Evolutionary conservation across 75 land plant species (phyloP), one percentile per base, ranked within the genome.

Genomic region (Isoetes taiwanensis): DNA sequence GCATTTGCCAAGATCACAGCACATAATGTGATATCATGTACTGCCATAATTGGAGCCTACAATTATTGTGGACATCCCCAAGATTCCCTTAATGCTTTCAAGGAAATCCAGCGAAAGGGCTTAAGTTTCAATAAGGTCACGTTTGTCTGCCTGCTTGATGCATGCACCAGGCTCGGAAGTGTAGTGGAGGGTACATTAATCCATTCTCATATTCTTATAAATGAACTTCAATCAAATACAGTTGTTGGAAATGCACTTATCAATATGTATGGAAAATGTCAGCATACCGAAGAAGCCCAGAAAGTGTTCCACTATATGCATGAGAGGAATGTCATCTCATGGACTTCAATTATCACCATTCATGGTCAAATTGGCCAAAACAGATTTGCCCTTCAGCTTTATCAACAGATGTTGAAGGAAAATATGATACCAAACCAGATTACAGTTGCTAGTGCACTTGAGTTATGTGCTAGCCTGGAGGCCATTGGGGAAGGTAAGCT

Each of bases 1-100:
- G 38, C 70, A 64, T 82, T 82, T 69, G 81, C 74, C 42, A 58
- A 59, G 54, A 82, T 82, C 2, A 63, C 69, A 12, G 59, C 69
- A 28, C 78, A 72, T 53, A 72, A 78, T 63, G 2, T 61, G 40
- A 63, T 73, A 42, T 69, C 75, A 4, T 80, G 84, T 77, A 73
- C 70, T 31, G 58, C 76, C 0, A 52, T 76, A 17, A 77, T 81
- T 31, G 74, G 72, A 0, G 67, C 54, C 0, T 76, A 74, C n/a
- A n/a, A n/a, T n/a, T n/a, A n/a, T n/a, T n/a, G n/a, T n/a, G n/a
- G n/a, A n/a, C n/a, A n/a, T n/a, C n/a, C n/a, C n/a, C n/a, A n/a
- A n/a, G n/a, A n/a, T n/a, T n/a, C n/a, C n/a, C n/a, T n/a, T n/a
- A n/a, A n/a, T n/a, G n/a, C n/a, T n/a, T n/a, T n/a, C n/a, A n/a